phyloP scores from a whole-genome alignment of 331 rosid genomes.

The Arachis monticola region DNA sequence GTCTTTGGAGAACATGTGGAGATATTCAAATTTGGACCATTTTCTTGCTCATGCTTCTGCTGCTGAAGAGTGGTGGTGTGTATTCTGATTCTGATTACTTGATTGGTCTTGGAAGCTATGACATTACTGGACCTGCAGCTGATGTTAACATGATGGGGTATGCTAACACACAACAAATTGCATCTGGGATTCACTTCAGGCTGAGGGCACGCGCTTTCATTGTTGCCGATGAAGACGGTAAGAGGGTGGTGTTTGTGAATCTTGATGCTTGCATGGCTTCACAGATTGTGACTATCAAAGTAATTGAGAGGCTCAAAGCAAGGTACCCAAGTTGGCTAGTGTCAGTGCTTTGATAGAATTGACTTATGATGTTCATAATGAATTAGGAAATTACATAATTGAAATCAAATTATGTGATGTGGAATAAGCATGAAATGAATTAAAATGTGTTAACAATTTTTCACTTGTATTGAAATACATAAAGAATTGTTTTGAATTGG shows the following conservation, averaged over 20 bases:
- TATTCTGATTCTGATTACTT: conserved; percentile 59
- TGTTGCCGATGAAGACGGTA: conserved; percentile 71
- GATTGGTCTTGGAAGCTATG: conserved; percentile 92
- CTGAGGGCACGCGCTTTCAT: conserved; percentile 81
- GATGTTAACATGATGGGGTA: conserved; percentile 97
- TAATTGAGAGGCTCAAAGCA: conserved; percentile 74
- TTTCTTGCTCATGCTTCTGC: conserved; percentile 39
- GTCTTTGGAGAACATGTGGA: conserved; percentile 40
- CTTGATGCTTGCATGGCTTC: conserved; percentile 97
- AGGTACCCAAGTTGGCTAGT: conserved; percentile 57
- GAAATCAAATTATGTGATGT: too few relatives aligned
- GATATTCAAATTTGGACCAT: conserved; percentile 49
- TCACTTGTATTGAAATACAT: too few relatives aligned
- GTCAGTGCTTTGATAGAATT: conserved; percentile 3
- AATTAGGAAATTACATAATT: too few relatives aligned
- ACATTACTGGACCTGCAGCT: conserved; percentile 97
- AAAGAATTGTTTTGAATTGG: too few relatives aligned
- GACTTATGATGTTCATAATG: too few relatives aligned
- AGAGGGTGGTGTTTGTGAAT: conserved; percentile 81
- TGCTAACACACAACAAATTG: conserved; percentile 68
- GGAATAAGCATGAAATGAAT: too few relatives aligned
- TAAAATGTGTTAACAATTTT: too few relatives aligned
- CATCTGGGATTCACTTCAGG: conserved; percentile 88
- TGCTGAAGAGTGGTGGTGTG: conserved; percentile 39
- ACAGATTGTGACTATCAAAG: conserved; percentile 76